Evolutionary conservation across 768 basidiomycete genomes (phyloP).

Genomic region (Cystobasidium tubakii): DNA sequence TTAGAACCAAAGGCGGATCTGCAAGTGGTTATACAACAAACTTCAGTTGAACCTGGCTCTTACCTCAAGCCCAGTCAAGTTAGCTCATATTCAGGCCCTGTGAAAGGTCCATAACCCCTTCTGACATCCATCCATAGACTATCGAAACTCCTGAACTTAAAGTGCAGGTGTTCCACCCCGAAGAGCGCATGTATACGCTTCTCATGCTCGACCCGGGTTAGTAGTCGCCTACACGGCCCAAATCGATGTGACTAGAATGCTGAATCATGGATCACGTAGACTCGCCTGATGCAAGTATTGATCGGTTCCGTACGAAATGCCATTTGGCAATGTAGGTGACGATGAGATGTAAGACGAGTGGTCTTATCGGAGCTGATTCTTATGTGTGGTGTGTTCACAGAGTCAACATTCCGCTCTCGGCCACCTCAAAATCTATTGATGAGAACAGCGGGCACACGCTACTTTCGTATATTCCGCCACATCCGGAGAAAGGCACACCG

Average conservation of each 20-base stretch:
- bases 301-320: slow-evolving; percentile 65
- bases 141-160: slow-evolving; percentile 60
- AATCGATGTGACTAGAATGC: slow-evolving; percentile 30
- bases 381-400: slow-evolving; percentile 50
- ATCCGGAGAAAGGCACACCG: slow-evolving; percentile 78
- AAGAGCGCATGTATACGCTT: slow-evolving; percentile 75
- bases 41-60: slow-evolving; percentile 62
- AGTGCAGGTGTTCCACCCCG: slow-evolving; percentile 73
- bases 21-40: slow-evolving; percentile 55
- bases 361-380: too few relatives aligned
- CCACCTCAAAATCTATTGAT: slow-evolving; percentile 40
- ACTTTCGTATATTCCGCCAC: slow-evolving; percentile 72
- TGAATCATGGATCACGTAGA: slow-evolving; percentile 53
- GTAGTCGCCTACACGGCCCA: slow-evolving; percentile 37
- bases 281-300: slow-evolving; percentile 66
- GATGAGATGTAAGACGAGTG: slow-evolving; percentile 1
- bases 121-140: slow-evolving; percentile 55
- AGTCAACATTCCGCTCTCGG: slow-evolving; percentile 72
- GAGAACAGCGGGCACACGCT: slow-evolving; percentile 43
- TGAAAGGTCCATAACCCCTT: slow-evolving; percentile 11
- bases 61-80: slow-evolving; percentile 62
- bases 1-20: slow-evolving; percentile 71
- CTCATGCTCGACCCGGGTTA: slow-evolving; percentile 79
- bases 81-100: background rate
- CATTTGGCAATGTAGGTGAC: slow-evolving; percentile 75